Conservation (phyloP, 495 filamentous ascomycete genomes). For the Friedmanniomyces simplex region DNA sequence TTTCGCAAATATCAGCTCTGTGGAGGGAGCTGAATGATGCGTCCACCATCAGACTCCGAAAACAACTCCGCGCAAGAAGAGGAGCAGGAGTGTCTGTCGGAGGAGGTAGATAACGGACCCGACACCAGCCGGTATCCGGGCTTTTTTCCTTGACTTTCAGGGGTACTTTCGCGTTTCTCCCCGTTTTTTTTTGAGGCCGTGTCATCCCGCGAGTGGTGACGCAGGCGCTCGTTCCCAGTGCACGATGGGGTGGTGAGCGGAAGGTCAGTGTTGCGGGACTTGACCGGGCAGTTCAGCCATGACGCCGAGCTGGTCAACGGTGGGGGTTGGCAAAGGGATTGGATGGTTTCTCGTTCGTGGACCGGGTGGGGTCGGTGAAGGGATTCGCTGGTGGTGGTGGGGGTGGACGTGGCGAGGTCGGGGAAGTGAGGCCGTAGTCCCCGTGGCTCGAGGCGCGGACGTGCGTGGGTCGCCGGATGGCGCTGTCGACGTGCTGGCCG, state of each 20-base stretch:
- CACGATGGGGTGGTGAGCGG: conserved; percentile 23
- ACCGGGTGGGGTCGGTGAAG: background rate
- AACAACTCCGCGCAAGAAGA: background rate
- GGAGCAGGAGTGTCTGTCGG: conserved; percentile 8
- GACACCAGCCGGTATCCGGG: conserved; percentile 23
- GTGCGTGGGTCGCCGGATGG: conserved; percentile 27
- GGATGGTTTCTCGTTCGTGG: conserved; percentile 22
- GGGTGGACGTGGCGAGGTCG: conserved; percentile 3
- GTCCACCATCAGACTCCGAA: conserved; percentile 5
- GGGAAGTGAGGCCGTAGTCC: conserved; percentile 26
- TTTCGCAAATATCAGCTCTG: conserved; percentile 17
- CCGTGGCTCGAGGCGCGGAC: conserved; percentile 30
- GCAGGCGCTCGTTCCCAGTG: conserved; percentile 5
- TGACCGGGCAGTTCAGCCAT: conserved; percentile 19
- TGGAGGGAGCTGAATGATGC: conserved; percentile 14
- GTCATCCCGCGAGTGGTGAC: conserved; percentile 7
- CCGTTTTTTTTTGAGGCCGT: no score
- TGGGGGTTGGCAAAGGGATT: conserved; percentile 28
- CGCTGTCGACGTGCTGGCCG: conserved; percentile 26
- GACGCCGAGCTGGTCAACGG: conserved; percentile 20
- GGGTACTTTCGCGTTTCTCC: background rate
- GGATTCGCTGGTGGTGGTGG: no score
- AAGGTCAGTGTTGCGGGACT: conserved; percentile 31
- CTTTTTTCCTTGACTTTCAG: conserved; percentile 25
- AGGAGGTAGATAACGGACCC: conserved; percentile 12